Evolutionary conservation across 768 basidiomycete species (phyloP).

Genomic region (Lyophyllum semitale): DNA sequence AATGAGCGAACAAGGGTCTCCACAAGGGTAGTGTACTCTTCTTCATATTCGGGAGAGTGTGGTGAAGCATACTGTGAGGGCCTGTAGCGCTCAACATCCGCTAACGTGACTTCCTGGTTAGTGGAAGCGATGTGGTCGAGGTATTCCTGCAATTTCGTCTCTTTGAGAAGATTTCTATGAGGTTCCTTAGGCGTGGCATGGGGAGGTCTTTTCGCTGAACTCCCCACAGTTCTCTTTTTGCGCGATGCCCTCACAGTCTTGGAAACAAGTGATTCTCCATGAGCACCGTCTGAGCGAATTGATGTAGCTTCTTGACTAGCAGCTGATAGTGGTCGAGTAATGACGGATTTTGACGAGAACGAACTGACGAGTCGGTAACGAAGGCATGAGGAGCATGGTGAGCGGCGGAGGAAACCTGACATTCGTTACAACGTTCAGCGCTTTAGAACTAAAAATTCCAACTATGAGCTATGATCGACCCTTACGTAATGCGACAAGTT

Average conservation of each 20-base stretch:
- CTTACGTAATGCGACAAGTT: background rate
- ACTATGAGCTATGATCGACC: background rate
- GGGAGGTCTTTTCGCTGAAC: background rate
- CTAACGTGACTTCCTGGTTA: constrained; percentile 50
- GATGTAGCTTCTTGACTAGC: background rate
- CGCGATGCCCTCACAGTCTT: background rate
- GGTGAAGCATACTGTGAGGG: constrained; percentile 42
- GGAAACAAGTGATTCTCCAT: background rate
- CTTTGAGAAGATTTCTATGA: constrained; percentile 32
- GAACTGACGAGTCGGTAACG: background rate
- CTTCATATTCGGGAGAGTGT: constrained; percentile 47
- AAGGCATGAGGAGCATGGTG: constrained; percentile 6
- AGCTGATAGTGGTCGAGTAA: background rate
- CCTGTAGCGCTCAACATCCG: constrained; percentile 62
- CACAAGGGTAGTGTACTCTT: constrained; percentile 53
- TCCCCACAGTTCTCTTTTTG: background rate
- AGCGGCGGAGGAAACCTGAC: constrained; percentile 15
- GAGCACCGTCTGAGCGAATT: background rate
- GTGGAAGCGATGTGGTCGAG: constrained; percentile 53
- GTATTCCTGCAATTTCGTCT: constrained; percentile 54
- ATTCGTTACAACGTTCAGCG: constrained; percentile 4
- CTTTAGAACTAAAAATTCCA: background rate
- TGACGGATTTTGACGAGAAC: background rate
- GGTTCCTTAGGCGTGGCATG: background rate
- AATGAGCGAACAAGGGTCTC: constrained; percentile 62